phyloP scores from a whole-genome alignment of 169 alveolate genomes.

The Cryptosporidium parvum region DNA sequence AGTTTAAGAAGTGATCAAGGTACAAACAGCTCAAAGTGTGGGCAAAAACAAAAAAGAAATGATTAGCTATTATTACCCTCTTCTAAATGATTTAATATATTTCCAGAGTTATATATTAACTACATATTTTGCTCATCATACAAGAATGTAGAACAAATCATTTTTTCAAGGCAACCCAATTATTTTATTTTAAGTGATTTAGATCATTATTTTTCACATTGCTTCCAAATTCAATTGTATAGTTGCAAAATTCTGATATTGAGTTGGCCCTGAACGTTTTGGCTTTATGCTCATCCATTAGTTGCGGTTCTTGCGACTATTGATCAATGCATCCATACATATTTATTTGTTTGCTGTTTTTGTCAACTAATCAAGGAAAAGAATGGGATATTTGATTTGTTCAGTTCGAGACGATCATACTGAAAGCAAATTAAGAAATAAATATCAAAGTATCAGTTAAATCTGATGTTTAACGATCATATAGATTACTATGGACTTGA shows the following conservation, averaged over 20 bases:
- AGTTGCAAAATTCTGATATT: too few relatives aligned
- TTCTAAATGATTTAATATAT: not conserved
- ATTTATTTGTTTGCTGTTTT: too few relatives aligned
- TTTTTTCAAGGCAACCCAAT: not conserved
- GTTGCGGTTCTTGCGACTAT: too few relatives aligned
- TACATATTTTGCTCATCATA: not conserved
- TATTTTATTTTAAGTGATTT: too few relatives aligned
- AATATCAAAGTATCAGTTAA: too few relatives aligned
- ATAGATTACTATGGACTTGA: too few relatives aligned
- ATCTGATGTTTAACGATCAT: not conserved
- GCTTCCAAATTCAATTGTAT: not conserved
- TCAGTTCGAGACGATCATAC: not conserved
- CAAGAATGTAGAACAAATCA: not conserved
- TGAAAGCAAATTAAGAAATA: not conserved
- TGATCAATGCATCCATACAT: too few relatives aligned
- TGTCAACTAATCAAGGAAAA: too few relatives aligned
- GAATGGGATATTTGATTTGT: too few relatives aligned
- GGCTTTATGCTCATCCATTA: not conserved
- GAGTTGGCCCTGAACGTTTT: not conserved
- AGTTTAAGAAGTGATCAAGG: slow-evolving; percentile 68
- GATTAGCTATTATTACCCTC: not conserved
- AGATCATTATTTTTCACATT: not conserved
- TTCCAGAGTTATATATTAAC: not conserved
- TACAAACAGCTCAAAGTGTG: not conserved
- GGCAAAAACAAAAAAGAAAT: not conserved